These are phyloP conservation scores for Guyanaporus albipodus DNA, from an alignment of 768 basidiomycete genomes.

Conservation along the genomic window DNA sequence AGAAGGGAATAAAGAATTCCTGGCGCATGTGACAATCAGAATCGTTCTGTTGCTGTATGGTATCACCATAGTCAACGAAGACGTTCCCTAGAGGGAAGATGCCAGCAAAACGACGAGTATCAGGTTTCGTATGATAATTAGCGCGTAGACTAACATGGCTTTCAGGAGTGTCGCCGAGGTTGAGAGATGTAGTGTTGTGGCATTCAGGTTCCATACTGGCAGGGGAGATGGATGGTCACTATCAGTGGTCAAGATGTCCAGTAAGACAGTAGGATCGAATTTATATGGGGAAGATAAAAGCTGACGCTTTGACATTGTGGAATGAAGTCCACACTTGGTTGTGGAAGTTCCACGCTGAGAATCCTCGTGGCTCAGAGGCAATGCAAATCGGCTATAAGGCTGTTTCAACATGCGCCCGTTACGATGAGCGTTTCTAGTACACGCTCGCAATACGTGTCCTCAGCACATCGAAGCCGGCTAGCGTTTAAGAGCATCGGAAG, in stretches of 20 bases:
- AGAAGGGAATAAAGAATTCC: slow-evolving; percentile 3
- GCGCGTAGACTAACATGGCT: not conserved
- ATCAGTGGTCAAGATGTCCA: not conserved
- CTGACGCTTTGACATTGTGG: slow-evolving; percentile 26
- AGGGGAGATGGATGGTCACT: not conserved
- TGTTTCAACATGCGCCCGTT: not conserved
- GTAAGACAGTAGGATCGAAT: not conserved
- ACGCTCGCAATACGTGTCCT: not conserved
- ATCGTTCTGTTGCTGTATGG: slow-evolving; percentile 9
- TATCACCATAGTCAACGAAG: slow-evolving; percentile 5
- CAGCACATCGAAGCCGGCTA: not conserved
- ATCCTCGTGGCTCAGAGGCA: slow-evolving; percentile 13
- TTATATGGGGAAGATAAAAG: slow-evolving; percentile 18
- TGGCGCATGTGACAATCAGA: slow-evolving; percentile 9
- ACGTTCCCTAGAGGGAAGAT: slow-evolving; percentile 14
- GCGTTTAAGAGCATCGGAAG: not conserved
- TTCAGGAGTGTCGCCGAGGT: slow-evolving; percentile 1
- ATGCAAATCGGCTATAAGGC: slow-evolving; percentile 9
- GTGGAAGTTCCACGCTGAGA: slow-evolving; percentile 15
- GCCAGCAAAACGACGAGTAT: slow-evolving; percentile 28
- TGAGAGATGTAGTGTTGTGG: slow-evolving; percentile 2
- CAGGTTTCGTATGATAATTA: slow-evolving; percentile 1
- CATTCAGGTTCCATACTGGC: slow-evolving; percentile 10
- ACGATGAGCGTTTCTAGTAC: not conserved
- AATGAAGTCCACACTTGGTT: slow-evolving; percentile 19